Conservation (phyloP, 2,329 filamentous ascomycete genomes). For the Exophiala oligosperma region DNA sequence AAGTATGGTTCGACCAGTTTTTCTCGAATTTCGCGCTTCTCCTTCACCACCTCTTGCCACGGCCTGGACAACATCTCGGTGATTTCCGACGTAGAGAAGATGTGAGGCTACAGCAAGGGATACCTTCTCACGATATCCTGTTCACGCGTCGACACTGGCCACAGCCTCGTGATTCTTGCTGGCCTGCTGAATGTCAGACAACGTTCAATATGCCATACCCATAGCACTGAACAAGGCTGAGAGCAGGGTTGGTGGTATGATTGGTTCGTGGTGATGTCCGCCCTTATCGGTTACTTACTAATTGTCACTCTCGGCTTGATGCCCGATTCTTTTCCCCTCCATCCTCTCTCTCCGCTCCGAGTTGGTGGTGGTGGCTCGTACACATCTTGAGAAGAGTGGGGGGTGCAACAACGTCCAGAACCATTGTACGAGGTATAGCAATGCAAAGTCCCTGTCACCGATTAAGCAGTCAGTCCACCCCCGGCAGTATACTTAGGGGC, state of each 20-base stretch:
- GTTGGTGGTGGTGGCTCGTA: not conserved
- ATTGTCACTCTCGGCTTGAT: not conserved
- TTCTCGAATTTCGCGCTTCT: constrained; percentile 33
- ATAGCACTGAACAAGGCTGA: not conserved
- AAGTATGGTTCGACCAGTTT: constrained; percentile 33
- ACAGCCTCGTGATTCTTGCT: not conserved
- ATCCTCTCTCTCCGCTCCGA: not conserved
- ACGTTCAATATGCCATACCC: not conserved
- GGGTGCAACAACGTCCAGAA: not conserved
- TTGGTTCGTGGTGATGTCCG: constrained; percentile 2
- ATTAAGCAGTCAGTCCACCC: not conserved
- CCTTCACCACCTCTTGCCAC: constrained; percentile 35
- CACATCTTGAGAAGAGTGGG: not conserved
- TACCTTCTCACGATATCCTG: not conserved
- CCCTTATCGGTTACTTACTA: not conserved
- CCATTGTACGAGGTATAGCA: not conserved
- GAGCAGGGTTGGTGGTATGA: not conserved
- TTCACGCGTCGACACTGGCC: not conserved
- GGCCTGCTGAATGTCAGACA: not conserved
- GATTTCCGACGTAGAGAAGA: not conserved
- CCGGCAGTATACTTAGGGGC: not conserved
- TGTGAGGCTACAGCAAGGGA: not conserved
- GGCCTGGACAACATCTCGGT: constrained; percentile 6
- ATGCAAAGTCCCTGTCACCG: not conserved
- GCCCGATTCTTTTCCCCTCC: not conserved